Conservation (phyloP, 2,329 filamentous ascomycete genomes). For the Talaromyces sp. region DNA sequence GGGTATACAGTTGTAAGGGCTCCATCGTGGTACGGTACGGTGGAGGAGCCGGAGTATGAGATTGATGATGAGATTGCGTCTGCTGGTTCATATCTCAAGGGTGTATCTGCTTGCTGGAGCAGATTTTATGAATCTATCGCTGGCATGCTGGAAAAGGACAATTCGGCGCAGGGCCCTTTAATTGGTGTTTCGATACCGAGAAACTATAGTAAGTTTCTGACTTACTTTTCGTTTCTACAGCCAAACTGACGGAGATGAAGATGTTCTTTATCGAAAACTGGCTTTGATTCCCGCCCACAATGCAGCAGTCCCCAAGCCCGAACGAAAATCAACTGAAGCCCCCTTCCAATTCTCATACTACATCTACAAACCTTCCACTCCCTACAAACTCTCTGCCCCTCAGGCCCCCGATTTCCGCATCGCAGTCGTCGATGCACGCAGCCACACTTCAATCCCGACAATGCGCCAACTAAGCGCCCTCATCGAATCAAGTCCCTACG, state of each 20-base stretch:
- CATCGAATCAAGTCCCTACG: constrained; percentile 69
- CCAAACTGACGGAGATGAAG: constrained; percentile 41
- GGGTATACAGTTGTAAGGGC: constrained; percentile 81
- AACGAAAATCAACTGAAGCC: constrained; percentile 30
- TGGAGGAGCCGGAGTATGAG: constrained; percentile 33
- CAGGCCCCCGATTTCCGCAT: constrained; percentile 79
- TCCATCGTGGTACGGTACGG: constrained; percentile 43
- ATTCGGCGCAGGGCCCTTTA: constrained; percentile 46
- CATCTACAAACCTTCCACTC: constrained; percentile 70
- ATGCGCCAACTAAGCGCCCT: constrained; percentile 68
- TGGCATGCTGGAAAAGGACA: not conserved
- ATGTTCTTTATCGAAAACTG: constrained; percentile 71
- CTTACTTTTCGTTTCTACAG: not conserved
- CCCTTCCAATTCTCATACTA: constrained; percentile 75
- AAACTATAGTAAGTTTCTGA: constrained; percentile 44
- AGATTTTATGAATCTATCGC: constrained; percentile 14
- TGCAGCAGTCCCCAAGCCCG: constrained; percentile 41
- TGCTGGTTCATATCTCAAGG: constrained; percentile 14
- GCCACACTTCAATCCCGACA: constrained; percentile 65
- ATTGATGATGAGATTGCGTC: constrained; percentile 9
- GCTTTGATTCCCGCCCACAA: constrained; percentile 70
- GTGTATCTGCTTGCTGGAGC: constrained; percentile 27
- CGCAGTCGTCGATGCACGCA: constrained; percentile 73
- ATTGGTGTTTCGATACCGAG: constrained; percentile 54
- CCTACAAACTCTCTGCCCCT: constrained; percentile 76